phyloP scores from a whole-genome alignment of 441 rosid species.

The Flueggea neowawraea region DNA sequence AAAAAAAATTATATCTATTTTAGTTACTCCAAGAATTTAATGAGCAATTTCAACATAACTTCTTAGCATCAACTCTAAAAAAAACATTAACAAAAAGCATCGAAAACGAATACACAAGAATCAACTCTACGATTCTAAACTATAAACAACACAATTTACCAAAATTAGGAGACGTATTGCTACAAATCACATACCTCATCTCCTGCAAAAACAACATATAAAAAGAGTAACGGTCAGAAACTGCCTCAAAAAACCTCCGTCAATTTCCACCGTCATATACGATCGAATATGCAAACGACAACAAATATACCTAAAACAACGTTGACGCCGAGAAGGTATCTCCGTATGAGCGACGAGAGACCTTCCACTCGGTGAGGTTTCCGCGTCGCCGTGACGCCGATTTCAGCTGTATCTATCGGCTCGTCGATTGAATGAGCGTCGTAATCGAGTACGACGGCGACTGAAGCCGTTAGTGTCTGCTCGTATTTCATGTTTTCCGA shows the following conservation, averaged over 20 bases:
- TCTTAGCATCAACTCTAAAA: no score
- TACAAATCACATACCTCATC: constrained; percentile 51
- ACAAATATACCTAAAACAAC: constrained; percentile 54
- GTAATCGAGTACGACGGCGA: constrained; percentile 37
- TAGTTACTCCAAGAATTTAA: no score
- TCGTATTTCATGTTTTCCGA: constrained; percentile 51
- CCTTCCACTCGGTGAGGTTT: constrained; percentile 86
- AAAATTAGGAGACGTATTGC: background rate
- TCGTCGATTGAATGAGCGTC: constrained; percentile 25
- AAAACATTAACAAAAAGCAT: no score
- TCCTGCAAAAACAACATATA: constrained; percentile 48
- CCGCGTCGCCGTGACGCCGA: constrained; percentile 59
- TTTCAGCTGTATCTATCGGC: constrained; percentile 27
- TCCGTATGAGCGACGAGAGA: constrained; percentile 71
- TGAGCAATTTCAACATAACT: no score
- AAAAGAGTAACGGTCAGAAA: background rate
- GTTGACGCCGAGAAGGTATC: constrained; percentile 70
- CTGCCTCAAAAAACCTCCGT: background rate
- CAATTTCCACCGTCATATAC: background rate
- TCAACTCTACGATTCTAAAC: background rate
- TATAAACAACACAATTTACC: background rate
- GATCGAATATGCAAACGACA: background rate
- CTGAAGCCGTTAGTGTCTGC: constrained; percentile 64
- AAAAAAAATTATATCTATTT: no score
- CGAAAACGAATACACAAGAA: no score